Evolutionary conservation across 805 yeast species (phyloP).

Genomic region (Metschnikowia amazonensis): DNA sequence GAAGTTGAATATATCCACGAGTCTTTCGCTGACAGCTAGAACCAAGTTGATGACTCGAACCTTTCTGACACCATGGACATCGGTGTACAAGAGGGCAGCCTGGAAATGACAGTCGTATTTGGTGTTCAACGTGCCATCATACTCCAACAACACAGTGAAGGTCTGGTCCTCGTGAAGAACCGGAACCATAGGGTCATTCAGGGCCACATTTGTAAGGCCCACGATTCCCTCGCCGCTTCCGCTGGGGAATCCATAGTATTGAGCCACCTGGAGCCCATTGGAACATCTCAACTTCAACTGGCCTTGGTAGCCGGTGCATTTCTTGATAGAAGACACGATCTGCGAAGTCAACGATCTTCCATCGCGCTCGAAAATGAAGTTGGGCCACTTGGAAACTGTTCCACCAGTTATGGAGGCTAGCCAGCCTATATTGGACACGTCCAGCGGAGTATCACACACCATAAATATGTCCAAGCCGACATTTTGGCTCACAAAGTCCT

Average conservation of each 20-base stretch:
- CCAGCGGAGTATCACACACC: slow-evolving; percentile 61
- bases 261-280: slow-evolving; percentile 74
- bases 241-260: slow-evolving; percentile 59
- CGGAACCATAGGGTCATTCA: slow-evolving; percentile 67
- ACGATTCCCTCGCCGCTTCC: slow-evolving; percentile 20
- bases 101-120: slow-evolving; percentile 85
- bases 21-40: slow-evolving; percentile 73
- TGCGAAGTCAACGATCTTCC: slow-evolving; percentile 62
- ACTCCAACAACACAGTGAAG: slow-evolving; percentile 65
- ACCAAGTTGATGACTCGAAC: slow-evolving; percentile 83
- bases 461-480: slow-evolving; percentile 78
- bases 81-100: slow-evolving; percentile 83
- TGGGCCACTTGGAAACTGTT: slow-evolving; percentile 54
- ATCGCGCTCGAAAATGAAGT: slow-evolving; percentile 66
- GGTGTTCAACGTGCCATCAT: slow-evolving; percentile 70
- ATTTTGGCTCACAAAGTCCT: slow-evolving; percentile 50
- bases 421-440: slow-evolving; percentile 68
- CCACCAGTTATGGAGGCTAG: slow-evolving; percentile 75
- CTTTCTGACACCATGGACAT: slow-evolving; percentile 67
- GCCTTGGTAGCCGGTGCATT: slow-evolving; percentile 69
- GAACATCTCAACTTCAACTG: slow-evolving; percentile 84
- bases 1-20: slow-evolving; percentile 70
- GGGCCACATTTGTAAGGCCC: slow-evolving; percentile 19
- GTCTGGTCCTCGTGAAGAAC: slow-evolving; percentile 58
- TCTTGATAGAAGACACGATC: slow-evolving; percentile 47